Base-by-base conservation (phyloP, 2,329 filamentous ascomycete species). In the Anisogramma anomala region DNA sequence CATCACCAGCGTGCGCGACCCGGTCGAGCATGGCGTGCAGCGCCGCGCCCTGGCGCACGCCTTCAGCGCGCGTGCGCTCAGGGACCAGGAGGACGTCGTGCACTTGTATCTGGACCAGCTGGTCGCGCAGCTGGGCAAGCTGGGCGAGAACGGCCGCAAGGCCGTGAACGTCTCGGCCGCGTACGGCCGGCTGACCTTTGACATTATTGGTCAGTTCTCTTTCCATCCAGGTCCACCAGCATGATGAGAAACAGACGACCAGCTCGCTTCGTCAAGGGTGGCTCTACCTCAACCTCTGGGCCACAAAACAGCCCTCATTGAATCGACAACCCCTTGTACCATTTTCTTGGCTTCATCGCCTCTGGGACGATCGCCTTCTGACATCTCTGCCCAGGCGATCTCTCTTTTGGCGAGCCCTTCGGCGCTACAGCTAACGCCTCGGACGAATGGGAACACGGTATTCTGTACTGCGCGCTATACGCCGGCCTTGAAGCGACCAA, bases 61-160 rank as follows among this genome's bases (percentile, higher is more conserved):
- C 3, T 59, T 59, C 36, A 56, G 51, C 20, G 46, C 52, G 3
- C 44, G 44, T 1, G 47, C 53, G 0, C 48, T 59, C 46, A 47
- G 50, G 1, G 48, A 51, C 20, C 56, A 59, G 34, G 58, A 60
- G 38, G 48, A 49, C 5, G 39, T 58, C 13, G 45, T 60, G 13
- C 54, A 56, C 3, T 45, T 42, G 17, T 55, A 58, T 39, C 50
- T 56, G 7, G 51, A 61, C 26, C 37, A 52, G 28, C 51, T 61
- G 22, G 39, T 60, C 3, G 27, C 49, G 22, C 50, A 55, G 41
- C 37, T 61, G 13, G 42, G 20, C 4, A 42, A 36, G 2, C 32
- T 42, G 7, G 45, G 42, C 6, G 38, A 33, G 2, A 20, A 15
- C 3, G 45, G 41, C 3, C 25, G 19, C 15, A 35, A 39, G 30